phyloP scores from a whole-genome alignment of 139 green algal species.

The Chlamydomonas applanata region DNA sequence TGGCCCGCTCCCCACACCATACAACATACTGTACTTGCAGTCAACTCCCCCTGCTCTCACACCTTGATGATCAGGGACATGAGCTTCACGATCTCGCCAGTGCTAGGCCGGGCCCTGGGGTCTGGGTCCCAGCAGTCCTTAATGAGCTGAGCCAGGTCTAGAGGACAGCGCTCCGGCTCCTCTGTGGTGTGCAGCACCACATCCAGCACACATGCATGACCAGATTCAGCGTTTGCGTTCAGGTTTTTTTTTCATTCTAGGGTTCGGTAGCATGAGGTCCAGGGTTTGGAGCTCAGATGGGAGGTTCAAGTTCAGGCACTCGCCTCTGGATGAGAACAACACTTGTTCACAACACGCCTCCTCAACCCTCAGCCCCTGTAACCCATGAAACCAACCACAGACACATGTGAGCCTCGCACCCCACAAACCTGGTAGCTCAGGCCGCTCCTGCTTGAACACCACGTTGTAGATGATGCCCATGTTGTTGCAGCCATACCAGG shows the following conservation, averaged over 20 bases:
- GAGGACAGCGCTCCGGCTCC: slow-evolving; percentile 10
- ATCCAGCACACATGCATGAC: too few relatives aligned
- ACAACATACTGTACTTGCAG: too few relatives aligned
- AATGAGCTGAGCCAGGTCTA: slow-evolving; percentile 22
- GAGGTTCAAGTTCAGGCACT: too few relatives aligned
- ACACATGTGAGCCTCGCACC: not conserved
- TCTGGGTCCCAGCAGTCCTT: slow-evolving; percentile 39
- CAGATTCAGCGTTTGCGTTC: too few relatives aligned
- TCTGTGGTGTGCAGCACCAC: not conserved
- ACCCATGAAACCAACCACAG: not conserved
- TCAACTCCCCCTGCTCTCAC: too few relatives aligned
- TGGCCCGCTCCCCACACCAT: too few relatives aligned
- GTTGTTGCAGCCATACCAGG: slow-evolving; percentile 31
- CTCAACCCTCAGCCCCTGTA: not conserved
- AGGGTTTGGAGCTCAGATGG: too few relatives aligned
- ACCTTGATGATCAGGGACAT: slow-evolving; percentile 12
- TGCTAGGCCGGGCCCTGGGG: slow-evolving; percentile 25
- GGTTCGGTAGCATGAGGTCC: too few relatives aligned
- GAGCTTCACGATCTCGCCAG: slow-evolving; percentile 24
- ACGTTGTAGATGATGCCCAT: slow-evolving; percentile 21
- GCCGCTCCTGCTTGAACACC: slow-evolving; percentile 13
- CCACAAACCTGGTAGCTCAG: slow-evolving; percentile 11
- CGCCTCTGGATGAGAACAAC: too few relatives aligned
- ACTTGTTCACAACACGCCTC: too few relatives aligned
- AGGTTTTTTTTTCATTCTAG: too few relatives aligned